A percentile compares a stretch with the other conserved stretches of the same genome.
phyloP scores from a whole-genome alignment of 2,329 filamentous ascomycete species.

The Cladosporium austrohemisphaericum region DNA sequence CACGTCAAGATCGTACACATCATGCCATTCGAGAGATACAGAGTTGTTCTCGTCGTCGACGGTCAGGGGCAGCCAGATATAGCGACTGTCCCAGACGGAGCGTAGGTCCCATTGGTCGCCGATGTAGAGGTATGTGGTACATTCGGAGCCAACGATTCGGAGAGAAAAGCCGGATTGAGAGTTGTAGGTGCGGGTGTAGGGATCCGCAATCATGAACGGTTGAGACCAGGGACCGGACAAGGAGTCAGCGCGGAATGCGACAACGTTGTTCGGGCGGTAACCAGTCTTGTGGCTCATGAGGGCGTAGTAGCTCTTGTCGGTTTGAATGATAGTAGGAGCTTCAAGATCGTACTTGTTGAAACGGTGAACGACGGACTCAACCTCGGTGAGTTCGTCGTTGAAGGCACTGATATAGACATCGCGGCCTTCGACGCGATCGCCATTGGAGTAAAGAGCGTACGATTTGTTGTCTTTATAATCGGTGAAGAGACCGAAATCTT shows the following conservation, averaged over 20 bases:
- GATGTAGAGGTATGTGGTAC: conserved; percentile 53
- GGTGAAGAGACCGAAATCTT: conserved; percentile 59
- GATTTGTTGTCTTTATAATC: conserved; percentile 56
- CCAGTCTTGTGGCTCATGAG: conserved; percentile 63
- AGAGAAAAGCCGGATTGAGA: conserved; percentile 61
- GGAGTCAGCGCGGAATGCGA: conserved; percentile 57
- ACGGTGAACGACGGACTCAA: conserved; percentile 52
- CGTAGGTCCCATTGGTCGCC: conserved; percentile 63
- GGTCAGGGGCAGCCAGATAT: conserved; percentile 55
- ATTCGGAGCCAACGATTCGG: conserved; percentile 38
- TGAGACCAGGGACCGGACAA: conserved; percentile 58
- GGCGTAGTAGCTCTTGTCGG: conserved; percentile 57
- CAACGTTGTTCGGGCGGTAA: conserved; percentile 54
- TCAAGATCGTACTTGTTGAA: conserved; percentile 60
- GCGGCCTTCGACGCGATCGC: conserved; percentile 52
- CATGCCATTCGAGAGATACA: conserved; percentile 51
- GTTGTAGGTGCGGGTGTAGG: conserved; percentile 55
- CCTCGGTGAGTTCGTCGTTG: conserved; percentile 50
- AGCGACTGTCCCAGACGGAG: conserved; percentile 50
- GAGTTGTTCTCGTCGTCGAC: conserved; percentile 50
- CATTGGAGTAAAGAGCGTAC: conserved; percentile 59
- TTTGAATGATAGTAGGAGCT: conserved; percentile 58
- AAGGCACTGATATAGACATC: conserved; percentile 57
- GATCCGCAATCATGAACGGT: conserved; percentile 58
- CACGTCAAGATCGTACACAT: conserved; percentile 55